phyloP scores from a whole-genome alignment of 495 filamentous ascomycete species.

The Penicillium odoratum region DNA sequence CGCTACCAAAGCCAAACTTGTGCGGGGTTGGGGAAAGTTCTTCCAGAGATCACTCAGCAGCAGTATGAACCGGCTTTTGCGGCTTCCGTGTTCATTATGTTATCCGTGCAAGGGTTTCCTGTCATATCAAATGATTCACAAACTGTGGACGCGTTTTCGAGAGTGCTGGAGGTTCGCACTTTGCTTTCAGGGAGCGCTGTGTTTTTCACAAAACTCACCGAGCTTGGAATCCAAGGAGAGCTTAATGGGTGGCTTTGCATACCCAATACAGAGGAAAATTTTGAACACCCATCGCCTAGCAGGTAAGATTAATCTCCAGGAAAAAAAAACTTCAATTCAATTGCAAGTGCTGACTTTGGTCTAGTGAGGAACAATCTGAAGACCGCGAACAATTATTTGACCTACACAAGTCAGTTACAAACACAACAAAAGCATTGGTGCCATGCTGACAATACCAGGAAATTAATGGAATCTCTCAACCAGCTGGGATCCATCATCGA shows the following conservation, averaged over 20 bases:
- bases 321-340: conserved; percentile 8
- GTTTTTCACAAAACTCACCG: conserved; percentile 31
- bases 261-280: conserved; percentile 17
- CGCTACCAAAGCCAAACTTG: conserved; percentile 40
- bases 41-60: conserved; percentile 28
- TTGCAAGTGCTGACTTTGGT: not conserved
- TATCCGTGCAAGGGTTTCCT: conserved; percentile 37
- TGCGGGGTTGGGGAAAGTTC: conserved; percentile 30
- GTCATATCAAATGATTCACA: conserved; percentile 32
- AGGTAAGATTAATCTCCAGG: conserved; percentile 10
- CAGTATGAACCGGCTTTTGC: conserved; percentile 40
- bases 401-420: conserved; percentile 24
- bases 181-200: conserved; percentile 37
- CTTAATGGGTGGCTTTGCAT: conserved; percentile 29
- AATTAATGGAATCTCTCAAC: conserved; percentile 27
- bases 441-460: conserved; percentile 8
- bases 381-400: conserved; percentile 15
- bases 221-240: conserved; percentile 24
- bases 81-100: conserved; percentile 42
- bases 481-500: conserved; percentile 23
- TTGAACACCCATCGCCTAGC: conserved; percentile 18
- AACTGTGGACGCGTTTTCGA: conserved; percentile 29
- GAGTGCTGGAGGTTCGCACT: conserved; percentile 36
- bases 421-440: not conserved
- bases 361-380: conserved; percentile 5